A percentile compares a stretch with the other conserved stretches of the same genome.
These are phyloP conservation scores for Nicotiana undulata DNA, from an alignment of 257 asterid species.

Conservation along the genomic window DNA sequence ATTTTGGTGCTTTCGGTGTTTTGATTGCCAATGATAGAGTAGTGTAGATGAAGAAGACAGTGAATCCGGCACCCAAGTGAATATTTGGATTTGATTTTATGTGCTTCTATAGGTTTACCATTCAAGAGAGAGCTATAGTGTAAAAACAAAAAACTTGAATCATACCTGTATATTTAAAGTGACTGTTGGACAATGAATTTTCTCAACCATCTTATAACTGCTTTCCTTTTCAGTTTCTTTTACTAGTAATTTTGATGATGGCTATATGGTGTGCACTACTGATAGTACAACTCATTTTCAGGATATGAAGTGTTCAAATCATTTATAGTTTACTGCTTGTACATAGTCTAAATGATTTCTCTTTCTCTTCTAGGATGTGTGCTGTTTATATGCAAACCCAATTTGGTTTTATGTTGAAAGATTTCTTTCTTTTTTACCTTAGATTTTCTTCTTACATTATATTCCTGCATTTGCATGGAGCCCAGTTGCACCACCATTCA, in stretches of 20 bases:
- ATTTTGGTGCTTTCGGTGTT: not conserved
- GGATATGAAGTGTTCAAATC: not conserved
- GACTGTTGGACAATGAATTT: not conserved
- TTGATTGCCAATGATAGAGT: not conserved
- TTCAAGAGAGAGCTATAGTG: conserved; percentile 1
- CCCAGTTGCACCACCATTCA: not conserved
- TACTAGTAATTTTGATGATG: not conserved
- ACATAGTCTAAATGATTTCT: not conserved
- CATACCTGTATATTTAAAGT: not conserved
- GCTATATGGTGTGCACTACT: not conserved
- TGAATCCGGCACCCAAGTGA: not conserved
- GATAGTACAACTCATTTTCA: not conserved
- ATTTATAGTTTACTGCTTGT: not conserved
- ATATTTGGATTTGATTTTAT: not conserved
- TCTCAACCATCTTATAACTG: not conserved
- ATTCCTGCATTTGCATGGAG: not conserved
- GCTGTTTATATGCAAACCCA: not conserved
- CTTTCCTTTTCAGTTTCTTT: not conserved
- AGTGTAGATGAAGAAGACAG: not conserved
- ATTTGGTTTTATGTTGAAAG: not conserved
- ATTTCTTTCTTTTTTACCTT: too few species aligned
- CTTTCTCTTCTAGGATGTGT: too few species aligned
- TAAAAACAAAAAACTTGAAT: not conserved
- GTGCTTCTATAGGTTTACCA: not conserved
- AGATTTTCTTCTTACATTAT: not conserved